phyloP scores from a whole-genome alignment of 257 asterid genomes.

The Scutellaria baicalensis region DNA sequence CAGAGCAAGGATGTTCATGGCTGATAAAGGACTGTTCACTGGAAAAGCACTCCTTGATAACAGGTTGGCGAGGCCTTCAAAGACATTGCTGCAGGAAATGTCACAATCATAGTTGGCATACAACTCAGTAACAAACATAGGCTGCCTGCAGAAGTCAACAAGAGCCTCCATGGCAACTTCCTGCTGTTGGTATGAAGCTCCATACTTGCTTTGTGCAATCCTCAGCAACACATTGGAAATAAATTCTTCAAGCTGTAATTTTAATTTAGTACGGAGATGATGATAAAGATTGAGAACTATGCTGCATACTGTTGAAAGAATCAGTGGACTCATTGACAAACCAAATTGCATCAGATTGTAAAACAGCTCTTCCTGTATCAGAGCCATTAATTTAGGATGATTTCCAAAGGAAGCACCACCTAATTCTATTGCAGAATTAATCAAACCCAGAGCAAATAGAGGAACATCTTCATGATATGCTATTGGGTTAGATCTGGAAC shows the following conservation, averaged over 20 bases:
- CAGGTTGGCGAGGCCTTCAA: constrained; percentile 75
- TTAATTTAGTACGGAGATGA: constrained; percentile 72
- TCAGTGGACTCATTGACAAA: constrained; percentile 85
- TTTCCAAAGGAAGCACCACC: constrained; percentile 69
- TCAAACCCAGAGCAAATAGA: constrained; percentile 84
- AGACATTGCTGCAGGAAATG: constrained; percentile 70
- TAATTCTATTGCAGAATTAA: constrained; percentile 80
- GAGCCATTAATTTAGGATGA: constrained; percentile 67
- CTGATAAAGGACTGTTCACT: constrained; percentile 78
- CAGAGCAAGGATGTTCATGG: constrained; percentile 77
- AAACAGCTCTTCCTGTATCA: constrained; percentile 88
- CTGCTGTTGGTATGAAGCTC: constrained; percentile 88
- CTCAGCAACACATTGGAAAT: constrained; percentile 71
- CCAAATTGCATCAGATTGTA: constrained; percentile 89
- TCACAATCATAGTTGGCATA: constrained; percentile 92
- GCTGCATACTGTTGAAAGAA: constrained; percentile 91
- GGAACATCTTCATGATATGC: constrained; percentile 97
- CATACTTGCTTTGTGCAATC: constrained; percentile 74
- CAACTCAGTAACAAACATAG: constrained; percentile 67
- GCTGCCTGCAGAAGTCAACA: constrained; percentile 93
- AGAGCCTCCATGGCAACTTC: constrained; percentile 98
- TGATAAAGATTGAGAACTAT: constrained; percentile 90
- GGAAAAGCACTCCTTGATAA: constrained; percentile 91
- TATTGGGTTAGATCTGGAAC: constrained; percentile 68
- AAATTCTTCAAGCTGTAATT: constrained; percentile 86